Base-by-base conservation (phyloP, 2,329 filamentous ascomycete species). In the Scedosporium apiospermum region DNA sequence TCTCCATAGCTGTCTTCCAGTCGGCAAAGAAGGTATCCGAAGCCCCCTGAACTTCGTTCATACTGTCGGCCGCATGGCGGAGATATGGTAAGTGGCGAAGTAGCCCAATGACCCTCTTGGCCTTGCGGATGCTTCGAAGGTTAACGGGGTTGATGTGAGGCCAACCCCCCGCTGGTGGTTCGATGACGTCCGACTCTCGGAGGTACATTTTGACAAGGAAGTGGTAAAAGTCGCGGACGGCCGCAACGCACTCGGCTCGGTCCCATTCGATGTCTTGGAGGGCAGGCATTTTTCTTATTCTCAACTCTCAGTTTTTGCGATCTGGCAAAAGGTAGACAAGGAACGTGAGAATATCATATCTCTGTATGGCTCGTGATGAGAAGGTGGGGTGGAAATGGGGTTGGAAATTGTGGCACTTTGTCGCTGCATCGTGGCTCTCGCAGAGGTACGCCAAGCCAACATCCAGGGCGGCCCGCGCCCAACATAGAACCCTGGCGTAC, bases 31-130 rank as follows among this genome's bases (percentile, higher is more conserved):
- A 63, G 64, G 65, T 65, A 34, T 58, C 27, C 49, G 66, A 59
- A 7, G 62, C 63, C 3, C 57, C 65, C 0, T 67, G 46, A 6
- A 51, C 23, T 6, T 63, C 62, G 0, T 65, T 46, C n/a, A 42
- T 16, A 3, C 61, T 10, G 70, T 66, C 62, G 34, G 34, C 4
- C 10, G 34, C 34, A 12, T 38, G 34, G 34, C 34, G 34, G 34
- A 38, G 34, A 38, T 72, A 73, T 10, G 72, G 72, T 6, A 75
- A 66, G 58, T 69, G 67, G 26, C 65, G 65, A 30, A 73, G 68
- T 9, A 74, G 68, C 55, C 63, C 64, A 23, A 71, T 63, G 12
- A 74, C 71, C 55, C 69, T 65, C 42, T 72, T 65, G 6, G 70
- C 65, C 58, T 74, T 74, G 12, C 65, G 34, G 34, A 38, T 38